These are phyloP conservation scores for Hamamelis virginiana DNA, from an alignment of 164 flowering plant genomes.

Conservation along the genomic window DNA sequence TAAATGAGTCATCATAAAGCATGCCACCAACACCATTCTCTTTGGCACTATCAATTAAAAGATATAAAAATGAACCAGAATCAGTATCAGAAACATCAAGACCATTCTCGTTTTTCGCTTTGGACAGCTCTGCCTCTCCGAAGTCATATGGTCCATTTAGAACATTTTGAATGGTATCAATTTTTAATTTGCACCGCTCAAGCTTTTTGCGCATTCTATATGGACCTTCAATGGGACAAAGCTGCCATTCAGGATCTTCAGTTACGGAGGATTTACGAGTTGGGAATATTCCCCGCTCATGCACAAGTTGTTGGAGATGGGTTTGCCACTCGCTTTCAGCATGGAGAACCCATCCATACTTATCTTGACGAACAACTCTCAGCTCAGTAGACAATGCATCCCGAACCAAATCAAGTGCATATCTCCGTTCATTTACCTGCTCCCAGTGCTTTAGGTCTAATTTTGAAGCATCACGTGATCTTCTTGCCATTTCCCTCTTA, in stretches of 20 bases:
- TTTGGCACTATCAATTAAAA: conserved; percentile 43
- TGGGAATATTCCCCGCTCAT: conserved; percentile 92
- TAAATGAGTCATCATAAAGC: conserved; percentile 50
- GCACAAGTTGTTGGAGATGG: conserved; percentile 95
- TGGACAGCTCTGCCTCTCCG: conserved; percentile 42
- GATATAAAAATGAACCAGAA: conserved; percentile 54
- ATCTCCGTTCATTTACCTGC: conserved; percentile 84
- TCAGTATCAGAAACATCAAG: conserved; percentile 54
- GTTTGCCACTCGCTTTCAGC: conserved; percentile 99
- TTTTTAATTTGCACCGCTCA: conserved; percentile 70
- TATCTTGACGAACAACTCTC: conserved; percentile 94
- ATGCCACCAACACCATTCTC: conserved; percentile 44
- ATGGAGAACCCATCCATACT: conserved; percentile 99
- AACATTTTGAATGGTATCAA: conserved; percentile 73
- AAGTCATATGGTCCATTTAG: conserved; percentile 50
- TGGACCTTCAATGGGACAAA: conserved; percentile 99
- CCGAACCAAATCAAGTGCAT: conserved; percentile 87
- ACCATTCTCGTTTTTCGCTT: conserved; percentile 45
- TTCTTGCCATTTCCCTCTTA: conserved; percentile 78
- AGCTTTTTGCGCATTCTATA: conserved; percentile 98
- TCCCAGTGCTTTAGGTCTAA: conserved; percentile 79
- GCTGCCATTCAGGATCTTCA: conserved; percentile 91
- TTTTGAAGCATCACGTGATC: conserved; percentile 61
- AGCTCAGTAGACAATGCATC: conserved; percentile 93
- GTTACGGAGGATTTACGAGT: conserved; percentile 35